These are phyloP conservation scores for Amanita inopinata DNA, from an alignment of 768 basidiomycete genomes.

Conservation along the genomic window DNA sequence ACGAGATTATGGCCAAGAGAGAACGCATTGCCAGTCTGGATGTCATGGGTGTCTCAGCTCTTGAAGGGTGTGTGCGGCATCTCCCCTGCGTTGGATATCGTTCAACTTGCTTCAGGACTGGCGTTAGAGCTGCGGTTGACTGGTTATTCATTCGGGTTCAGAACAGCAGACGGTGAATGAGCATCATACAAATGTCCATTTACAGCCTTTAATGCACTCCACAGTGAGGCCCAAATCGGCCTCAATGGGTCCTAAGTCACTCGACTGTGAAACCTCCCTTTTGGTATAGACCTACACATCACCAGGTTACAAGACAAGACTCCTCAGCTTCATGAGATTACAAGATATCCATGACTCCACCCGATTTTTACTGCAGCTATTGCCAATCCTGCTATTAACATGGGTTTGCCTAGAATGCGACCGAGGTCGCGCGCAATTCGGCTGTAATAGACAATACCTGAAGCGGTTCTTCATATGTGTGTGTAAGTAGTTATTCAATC, in stretches of 20 bases:
- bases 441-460: background rate
- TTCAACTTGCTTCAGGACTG: constrained; percentile 44
- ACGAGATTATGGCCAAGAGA: constrained; percentile 32
- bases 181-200: background rate
- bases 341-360: background rate
- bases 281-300: too few species aligned
- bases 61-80: constrained; percentile 65
- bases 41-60: constrained; percentile 83
- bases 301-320: background rate
- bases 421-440: constrained; percentile 17
- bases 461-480: background rate
- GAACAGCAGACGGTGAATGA: constrained; percentile 61
- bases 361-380: constrained; percentile 10
- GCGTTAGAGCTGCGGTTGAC: constrained; percentile 82
- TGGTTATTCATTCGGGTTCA: constrained; percentile 94
- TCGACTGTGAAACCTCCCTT: background rate
- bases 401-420: constrained; percentile 20
- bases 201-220: constrained; percentile 3
- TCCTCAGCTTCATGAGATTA: background rate
- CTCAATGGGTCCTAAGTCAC: background rate
- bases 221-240: constrained; percentile 5
- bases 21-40: constrained; percentile 68
- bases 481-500: background rate
- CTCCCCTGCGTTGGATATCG: background rate
- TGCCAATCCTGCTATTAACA: constrained; percentile 15